Conservation (phyloP, 805 yeast species). For the Lipomyces yamanashiensis region DNA sequence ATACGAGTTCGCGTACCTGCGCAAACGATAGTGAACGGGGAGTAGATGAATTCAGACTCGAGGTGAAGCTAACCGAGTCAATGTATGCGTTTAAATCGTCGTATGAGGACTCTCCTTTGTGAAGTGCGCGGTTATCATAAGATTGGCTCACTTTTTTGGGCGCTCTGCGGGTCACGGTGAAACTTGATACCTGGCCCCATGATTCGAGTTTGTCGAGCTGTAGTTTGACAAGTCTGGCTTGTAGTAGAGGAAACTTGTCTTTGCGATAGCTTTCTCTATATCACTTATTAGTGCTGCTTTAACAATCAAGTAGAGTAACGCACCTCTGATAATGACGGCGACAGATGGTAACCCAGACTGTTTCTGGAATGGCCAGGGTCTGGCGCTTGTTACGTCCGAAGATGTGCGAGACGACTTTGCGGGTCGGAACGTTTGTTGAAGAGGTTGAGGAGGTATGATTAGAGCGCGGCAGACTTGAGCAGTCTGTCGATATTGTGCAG, state of each 20-base stretch:
- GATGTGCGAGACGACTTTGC: conserved; percentile 37
- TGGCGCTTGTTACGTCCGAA: conserved; percentile 38
- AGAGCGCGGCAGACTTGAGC: conserved; percentile 1
- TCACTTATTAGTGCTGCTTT: neutral
- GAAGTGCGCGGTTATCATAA: neutral
- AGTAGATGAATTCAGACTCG: neutral
- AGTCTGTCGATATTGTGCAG: neutral
- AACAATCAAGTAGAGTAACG: neutral
- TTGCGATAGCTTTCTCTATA: conserved; percentile 31
- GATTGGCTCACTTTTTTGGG: neutral
- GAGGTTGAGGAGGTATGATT: neutral
- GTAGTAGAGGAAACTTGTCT: conserved; percentile 29
- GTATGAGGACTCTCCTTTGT: neutral
- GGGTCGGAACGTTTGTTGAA: conserved; percentile 10
- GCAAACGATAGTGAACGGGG: conserved; percentile 11
- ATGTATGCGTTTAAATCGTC: neutral
- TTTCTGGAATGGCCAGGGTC: conserved; percentile 34
- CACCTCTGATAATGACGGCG: conserved; percentile 34
- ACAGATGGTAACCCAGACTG: conserved; percentile 32
- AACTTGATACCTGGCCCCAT: conserved; percentile 31
- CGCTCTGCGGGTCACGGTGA: conserved; percentile 17
- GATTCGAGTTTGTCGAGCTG: conserved; percentile 32
- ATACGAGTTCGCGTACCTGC: conserved; percentile 15
- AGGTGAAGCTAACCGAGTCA: neutral
- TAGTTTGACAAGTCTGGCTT: conserved; percentile 26